Conservation (phyloP, 352 stramenopile species). For the Saprolegnia diclina region DNA sequence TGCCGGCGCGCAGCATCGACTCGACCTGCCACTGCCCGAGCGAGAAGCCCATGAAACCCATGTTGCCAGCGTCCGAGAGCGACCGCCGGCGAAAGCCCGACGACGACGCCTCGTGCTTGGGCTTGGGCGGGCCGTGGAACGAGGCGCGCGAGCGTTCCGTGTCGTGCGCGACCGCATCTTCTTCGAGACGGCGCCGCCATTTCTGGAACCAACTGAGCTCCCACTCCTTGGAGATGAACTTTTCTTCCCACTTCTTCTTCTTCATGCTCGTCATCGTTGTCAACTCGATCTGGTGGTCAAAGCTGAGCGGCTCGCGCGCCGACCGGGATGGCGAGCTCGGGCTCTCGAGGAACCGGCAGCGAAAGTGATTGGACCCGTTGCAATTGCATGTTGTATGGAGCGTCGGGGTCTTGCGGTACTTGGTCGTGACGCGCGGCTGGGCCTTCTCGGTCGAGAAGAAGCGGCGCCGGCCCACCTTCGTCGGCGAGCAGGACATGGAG, state of each 20-base stretch:
- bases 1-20: conserved; percentile 47
- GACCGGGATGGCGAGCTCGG: background rate
- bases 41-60: conserved; percentile 27
- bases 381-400: conserved; percentile 17
- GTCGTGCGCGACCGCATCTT: conserved; percentile 1
- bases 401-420: background rate
- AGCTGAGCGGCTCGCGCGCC: background rate
- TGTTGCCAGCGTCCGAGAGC: conserved; percentile 19
- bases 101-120: background rate
- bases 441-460: conserved; percentile 23
- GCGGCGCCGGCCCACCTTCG: background rate
- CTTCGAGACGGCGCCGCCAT: conserved; percentile 11
- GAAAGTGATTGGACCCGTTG: conserved; percentile 13
- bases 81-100: conserved; percentile 21
- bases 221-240: conserved; percentile 27
- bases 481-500: background rate
- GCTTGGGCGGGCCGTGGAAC: background rate
- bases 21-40: conserved; percentile 49
- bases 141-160: background rate
- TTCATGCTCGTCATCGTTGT: conserved; percentile 17
- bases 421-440: background rate
- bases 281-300: conserved; percentile 22
- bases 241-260: conserved; percentile 29
- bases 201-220: conserved; percentile 26
- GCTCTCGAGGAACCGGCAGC: conserved; percentile 19